A percentile compares a stretch with the other conserved stretches of the same genome.
Evolutionary conservation across 257 asterid species (phyloP).

Genomic region (Lycium barbarum): DNA sequence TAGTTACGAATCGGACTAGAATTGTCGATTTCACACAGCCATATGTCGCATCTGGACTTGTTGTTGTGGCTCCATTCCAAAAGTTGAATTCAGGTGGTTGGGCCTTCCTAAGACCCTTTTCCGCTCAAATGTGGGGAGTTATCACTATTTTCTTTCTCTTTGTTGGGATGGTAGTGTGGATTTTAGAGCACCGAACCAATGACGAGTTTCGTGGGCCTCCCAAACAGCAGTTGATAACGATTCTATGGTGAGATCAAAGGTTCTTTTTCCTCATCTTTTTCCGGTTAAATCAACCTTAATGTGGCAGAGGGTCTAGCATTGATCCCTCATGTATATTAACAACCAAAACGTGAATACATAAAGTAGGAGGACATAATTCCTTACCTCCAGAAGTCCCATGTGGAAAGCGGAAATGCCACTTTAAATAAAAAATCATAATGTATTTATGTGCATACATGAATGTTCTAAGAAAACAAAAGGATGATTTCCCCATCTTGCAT

Average conservation of each 20-base stretch:
- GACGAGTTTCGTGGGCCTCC: conserved; percentile 86
- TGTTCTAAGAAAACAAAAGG: not conserved
- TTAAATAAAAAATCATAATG: not conserved
- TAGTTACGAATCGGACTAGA: conserved; percentile 59
- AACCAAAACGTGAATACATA: not conserved
- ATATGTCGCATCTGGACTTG: conserved; percentile 67
- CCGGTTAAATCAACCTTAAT: not conserved
- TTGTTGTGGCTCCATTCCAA: conserved; percentile 57
- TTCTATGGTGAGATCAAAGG: conserved; percentile 57
- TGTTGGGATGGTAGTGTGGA: conserved; percentile 68
- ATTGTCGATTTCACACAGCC: conserved; percentile 73
- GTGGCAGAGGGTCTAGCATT: conserved; percentile 10
- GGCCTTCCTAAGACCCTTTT: conserved; percentile 71
- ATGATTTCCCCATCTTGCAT: conserved; percentile 17
- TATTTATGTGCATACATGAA: not conserved
- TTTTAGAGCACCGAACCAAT: conserved; percentile 69
- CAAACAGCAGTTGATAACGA: conserved; percentile 57
- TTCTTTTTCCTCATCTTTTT: not conserved
- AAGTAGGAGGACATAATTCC: conserved; percentile 19
- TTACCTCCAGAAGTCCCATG: conserved; percentile 22
- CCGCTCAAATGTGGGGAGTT: conserved; percentile 61
- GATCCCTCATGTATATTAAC: not conserved
- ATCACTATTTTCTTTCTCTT: conserved; percentile 56
- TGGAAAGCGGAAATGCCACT: conserved; percentile 12
- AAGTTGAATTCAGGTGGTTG: conserved; percentile 62